Evolutionary conservation across 2,329 filamentous ascomycete species (phyloP).

Genomic region (Pseudogymnoascus sp.): DNA sequence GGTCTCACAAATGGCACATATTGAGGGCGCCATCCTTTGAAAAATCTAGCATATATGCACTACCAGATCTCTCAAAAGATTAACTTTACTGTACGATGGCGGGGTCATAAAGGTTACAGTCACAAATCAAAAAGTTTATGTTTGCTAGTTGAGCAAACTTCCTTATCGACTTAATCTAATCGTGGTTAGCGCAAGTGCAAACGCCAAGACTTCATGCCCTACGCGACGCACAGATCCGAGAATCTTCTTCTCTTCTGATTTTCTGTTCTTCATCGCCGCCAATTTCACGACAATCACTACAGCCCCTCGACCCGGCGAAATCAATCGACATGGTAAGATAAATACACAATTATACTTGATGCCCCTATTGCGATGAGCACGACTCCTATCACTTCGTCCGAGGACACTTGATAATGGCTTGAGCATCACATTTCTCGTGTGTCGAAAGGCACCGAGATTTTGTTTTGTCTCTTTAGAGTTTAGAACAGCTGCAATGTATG

Average conservation of each 20-base stretch:
- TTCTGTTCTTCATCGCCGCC: conserved; percentile 29
- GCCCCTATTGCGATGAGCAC: conserved; percentile 19
- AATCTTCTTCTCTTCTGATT: conserved; percentile 24
- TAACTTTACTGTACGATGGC: not conserved
- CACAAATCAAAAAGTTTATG: conserved; percentile 11
- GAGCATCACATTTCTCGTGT: conserved; percentile 38
- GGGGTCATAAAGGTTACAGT: conserved; percentile 5
- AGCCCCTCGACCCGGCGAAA: conserved; percentile 37
- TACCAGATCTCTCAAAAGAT: conserved; percentile 8
- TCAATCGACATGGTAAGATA: conserved; percentile 55
- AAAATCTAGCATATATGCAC: conserved; percentile 10
- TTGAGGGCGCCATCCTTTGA: conserved; percentile 61
- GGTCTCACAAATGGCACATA: conserved; percentile 68
- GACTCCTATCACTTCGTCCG: conserved; percentile 25
- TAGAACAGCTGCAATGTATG: conserved; percentile 72
- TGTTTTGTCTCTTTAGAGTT: conserved; percentile 77
- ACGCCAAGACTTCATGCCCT: conserved; percentile 20
- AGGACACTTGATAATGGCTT: conserved; percentile 47
- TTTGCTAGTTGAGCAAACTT: conserved; percentile 11
- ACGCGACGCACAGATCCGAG: conserved; percentile 14
- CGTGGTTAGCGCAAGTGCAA: conserved; percentile 4
- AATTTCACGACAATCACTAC: conserved; percentile 37
- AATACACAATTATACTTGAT: conserved; percentile 14
- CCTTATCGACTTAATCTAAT: conserved; percentile 3
- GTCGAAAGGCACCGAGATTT: conserved; percentile 25